A percentile compares a stretch with the other conserved stretches of the same genome.
Evolutionary conservation across 2,329 filamentous ascomycete genomes (phyloP).

Genomic region (Aspergillus melleus): DNA sequence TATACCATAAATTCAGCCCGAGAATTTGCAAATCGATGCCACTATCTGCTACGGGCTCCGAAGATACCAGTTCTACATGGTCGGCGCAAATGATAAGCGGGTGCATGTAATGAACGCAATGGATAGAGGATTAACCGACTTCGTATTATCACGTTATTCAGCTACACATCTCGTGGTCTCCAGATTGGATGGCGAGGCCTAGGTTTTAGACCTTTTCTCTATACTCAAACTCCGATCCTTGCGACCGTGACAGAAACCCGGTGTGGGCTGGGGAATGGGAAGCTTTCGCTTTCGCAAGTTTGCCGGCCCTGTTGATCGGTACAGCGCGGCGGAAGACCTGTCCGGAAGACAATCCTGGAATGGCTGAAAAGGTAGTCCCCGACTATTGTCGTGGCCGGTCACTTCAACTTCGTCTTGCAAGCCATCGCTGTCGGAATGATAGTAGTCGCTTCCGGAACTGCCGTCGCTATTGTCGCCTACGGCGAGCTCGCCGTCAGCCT

Average conservation of each 20-base stretch:
- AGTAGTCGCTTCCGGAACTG: constrained; percentile 11
- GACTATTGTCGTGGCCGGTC: constrained; percentile 2
- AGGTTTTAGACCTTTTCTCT: constrained; percentile 13
- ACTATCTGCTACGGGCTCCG: neutral
- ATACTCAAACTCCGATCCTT: neutral
- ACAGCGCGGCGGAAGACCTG: neutral
- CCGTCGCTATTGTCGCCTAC: constrained; percentile 15
- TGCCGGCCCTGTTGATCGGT: neutral
- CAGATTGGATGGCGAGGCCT: neutral
- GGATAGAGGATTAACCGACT: neutral
- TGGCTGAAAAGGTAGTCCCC: neutral
- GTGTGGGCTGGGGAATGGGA: neutral
- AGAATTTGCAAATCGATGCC: neutral
- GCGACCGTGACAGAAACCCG: neutral
- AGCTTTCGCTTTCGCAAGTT: constrained; percentile 18
- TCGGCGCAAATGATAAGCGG: neutral
- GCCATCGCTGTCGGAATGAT: constrained; percentile 8
- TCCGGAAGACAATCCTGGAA: neutral
- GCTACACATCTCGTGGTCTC: neutral
- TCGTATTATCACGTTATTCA: neutral
- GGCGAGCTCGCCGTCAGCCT: constrained; percentile 3
- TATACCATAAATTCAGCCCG: too few species aligned
- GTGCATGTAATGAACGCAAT: neutral
- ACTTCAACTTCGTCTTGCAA: constrained; percentile 9
- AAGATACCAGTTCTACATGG: neutral